These are phyloP conservation scores for Coprinellus micaceus DNA, from an alignment of 768 basidiomycete genomes.

Conservation along the genomic window DNA sequence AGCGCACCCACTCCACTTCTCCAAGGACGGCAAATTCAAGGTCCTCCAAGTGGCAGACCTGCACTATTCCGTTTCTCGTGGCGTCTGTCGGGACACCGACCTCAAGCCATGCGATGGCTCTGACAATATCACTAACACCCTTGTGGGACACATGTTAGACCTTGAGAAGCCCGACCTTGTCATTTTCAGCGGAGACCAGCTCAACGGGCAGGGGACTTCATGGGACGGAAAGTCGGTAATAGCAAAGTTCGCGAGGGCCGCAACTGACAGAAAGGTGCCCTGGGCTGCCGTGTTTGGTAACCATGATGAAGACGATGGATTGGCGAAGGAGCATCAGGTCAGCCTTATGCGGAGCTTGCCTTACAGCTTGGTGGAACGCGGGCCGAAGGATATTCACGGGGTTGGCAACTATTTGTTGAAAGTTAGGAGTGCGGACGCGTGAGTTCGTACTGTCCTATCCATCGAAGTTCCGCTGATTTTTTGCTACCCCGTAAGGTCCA, in stretches of 20 bases:
- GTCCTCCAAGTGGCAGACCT: constrained; percentile 90
- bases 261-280: constrained; percentile 71
- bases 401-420: constrained; percentile 90
- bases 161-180: constrained; percentile 86
- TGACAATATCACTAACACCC: constrained; percentile 74
- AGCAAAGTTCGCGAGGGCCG: constrained; percentile 81
- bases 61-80: constrained; percentile 82
- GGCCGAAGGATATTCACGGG: constrained; percentile 83
- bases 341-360: constrained; percentile 74
- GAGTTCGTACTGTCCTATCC: no score
- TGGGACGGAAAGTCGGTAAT: constrained; percentile 89
- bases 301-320: constrained; percentile 81
- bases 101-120: constrained; percentile 56
- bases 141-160: constrained; percentile 70
- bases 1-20: constrained; percentile 81
- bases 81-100: constrained; percentile 72
- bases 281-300: constrained; percentile 96
- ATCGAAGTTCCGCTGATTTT: background rate
- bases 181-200: constrained; percentile 89
- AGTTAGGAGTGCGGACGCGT: constrained; percentile 81
- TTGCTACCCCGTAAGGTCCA: constrained; percentile 50
- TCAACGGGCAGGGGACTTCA: constrained; percentile 86
- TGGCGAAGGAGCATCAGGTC: constrained; percentile 59
- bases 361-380: constrained; percentile 76
- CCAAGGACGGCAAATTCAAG: constrained; percentile 78